phyloP scores from a whole-genome alignment of 495 filamentous ascomycete genomes.

The Podospora sp. region DNA sequence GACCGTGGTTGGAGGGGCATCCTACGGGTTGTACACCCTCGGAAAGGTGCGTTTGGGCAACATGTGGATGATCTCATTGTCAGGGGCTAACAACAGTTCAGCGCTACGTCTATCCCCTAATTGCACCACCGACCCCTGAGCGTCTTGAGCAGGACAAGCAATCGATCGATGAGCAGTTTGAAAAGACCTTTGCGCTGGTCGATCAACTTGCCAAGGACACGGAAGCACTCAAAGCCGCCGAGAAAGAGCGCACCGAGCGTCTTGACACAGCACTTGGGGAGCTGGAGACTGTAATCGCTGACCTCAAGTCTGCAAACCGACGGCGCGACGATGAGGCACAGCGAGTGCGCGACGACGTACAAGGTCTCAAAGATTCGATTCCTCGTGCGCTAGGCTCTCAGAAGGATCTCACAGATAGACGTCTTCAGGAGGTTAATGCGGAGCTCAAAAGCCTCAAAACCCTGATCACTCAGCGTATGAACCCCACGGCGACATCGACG shows the following conservation, averaged over 20 bases:
- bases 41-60: constrained; percentile 66
- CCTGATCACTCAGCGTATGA: constrained; percentile 79
- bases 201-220: constrained; percentile 93
- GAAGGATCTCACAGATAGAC: constrained; percentile 77
- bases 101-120: constrained; percentile 88
- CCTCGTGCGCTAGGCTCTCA: constrained; percentile 86
- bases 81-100: constrained; percentile 37
- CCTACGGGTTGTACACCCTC: constrained; percentile 84
- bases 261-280: constrained; percentile 82
- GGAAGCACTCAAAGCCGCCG: constrained; percentile 77
- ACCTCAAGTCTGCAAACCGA: constrained; percentile 75
- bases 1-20: constrained; percentile 81
- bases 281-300: constrained; percentile 77
- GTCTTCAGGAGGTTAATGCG: constrained; percentile 79
- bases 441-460: constrained; percentile 94
- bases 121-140: constrained; percentile 89
- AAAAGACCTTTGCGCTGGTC: constrained; percentile 84
- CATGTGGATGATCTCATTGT: neutral
- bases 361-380: constrained; percentile 76
- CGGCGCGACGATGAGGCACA: constrained; percentile 83
- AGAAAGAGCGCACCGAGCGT: constrained; percentile 80
- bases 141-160: constrained; percentile 92
- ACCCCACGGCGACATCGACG: constrained; percentile 46
- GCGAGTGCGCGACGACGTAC: constrained; percentile 83
- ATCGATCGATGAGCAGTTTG: constrained; percentile 86